phyloP scores from a whole-genome alignment of 352 stramenopile species.

The Globisporangium irregulare region DNA sequence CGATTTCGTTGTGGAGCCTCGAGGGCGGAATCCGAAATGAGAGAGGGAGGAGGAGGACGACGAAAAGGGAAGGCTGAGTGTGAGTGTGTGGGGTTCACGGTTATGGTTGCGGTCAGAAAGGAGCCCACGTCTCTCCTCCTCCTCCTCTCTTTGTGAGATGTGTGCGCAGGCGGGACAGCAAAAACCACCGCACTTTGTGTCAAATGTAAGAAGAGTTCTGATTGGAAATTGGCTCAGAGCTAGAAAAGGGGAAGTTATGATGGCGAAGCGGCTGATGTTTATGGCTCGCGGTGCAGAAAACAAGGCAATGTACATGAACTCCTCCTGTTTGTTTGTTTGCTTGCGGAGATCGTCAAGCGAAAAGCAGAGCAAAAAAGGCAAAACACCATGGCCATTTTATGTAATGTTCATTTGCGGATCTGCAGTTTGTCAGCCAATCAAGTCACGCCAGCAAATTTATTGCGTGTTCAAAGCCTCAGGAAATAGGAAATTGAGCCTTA shows the following conservation, averaged over 20 bases:
- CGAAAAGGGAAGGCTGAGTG: background rate
- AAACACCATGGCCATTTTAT: background rate
- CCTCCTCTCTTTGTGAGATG: background rate
- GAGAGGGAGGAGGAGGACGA: background rate
- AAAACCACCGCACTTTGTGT: background rate
- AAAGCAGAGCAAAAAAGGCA: too few species aligned
- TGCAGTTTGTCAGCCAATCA: background rate
- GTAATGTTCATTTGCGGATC: background rate
- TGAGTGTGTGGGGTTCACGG: background rate
- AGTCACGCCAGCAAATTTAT: background rate
- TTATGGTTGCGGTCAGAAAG: background rate
- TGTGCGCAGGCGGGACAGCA: background rate
- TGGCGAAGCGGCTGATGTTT: background rate
- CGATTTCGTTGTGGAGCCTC: slow-evolving; percentile 5
- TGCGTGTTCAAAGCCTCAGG: background rate
- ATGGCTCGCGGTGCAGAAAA: background rate
- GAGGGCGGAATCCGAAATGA: slow-evolving; percentile 10
- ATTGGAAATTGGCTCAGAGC: background rate
- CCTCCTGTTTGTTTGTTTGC: background rate
- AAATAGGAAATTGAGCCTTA: background rate
- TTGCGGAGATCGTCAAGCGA: background rate
- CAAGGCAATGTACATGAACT: background rate
- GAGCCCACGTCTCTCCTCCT: background rate
- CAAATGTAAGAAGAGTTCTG: background rate
- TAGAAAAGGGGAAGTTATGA: background rate